Evolutionary conservation across 1,284 basidiomycete genomes (phyloP).

Genomic region (Sanghuangporus baumii): DNA sequence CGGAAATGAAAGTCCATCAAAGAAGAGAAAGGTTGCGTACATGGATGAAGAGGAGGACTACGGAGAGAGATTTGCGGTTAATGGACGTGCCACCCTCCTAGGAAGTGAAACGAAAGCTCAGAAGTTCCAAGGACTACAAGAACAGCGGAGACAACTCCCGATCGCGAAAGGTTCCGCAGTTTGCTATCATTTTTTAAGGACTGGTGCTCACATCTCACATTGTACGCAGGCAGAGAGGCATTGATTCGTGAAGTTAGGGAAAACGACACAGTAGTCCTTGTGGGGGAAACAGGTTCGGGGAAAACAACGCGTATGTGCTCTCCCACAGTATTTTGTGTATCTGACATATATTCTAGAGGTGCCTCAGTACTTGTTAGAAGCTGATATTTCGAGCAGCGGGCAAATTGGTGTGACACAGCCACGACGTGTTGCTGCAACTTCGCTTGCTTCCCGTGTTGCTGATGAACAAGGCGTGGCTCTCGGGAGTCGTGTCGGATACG

Average conservation of each 20-base stretch:
- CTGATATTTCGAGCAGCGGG: conserved; percentile 55
- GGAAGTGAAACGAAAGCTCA: conserved; percentile 4
- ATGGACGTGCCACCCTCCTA: conserved; percentile 6
- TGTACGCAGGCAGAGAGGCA: conserved; percentile 58
- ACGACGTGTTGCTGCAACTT: conserved; percentile 88
- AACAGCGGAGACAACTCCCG: conserved; percentile 66
- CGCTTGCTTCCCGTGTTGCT: conserved; percentile 86
- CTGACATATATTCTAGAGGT: conserved; percentile 52
- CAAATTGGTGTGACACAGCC: conserved; percentile 90
- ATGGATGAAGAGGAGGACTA: conserved; percentile 26
- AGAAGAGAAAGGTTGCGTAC: conserved; percentile 24
- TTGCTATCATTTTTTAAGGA: background rate
- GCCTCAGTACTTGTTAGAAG: conserved; percentile 84
- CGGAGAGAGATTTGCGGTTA: conserved; percentile 15
- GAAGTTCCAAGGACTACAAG: conserved; percentile 35
- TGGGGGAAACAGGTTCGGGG: conserved; percentile 96
- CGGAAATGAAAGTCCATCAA: conserved; percentile 3
- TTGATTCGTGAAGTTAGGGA: conserved; percentile 69
- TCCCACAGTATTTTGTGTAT: conserved; percentile 14
- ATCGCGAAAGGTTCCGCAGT: conserved; percentile 62
- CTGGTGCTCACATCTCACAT: conserved; percentile 5
- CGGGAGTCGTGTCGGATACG: conserved; percentile 84
- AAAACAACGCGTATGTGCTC: conserved; percentile 86
- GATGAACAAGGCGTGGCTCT: conserved; percentile 71
- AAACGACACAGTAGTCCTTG: conserved; percentile 86